Evolutionary conservation across 2,329 filamentous ascomycete genomes (phyloP).

Genomic region (Bipolaris cookei): DNA sequence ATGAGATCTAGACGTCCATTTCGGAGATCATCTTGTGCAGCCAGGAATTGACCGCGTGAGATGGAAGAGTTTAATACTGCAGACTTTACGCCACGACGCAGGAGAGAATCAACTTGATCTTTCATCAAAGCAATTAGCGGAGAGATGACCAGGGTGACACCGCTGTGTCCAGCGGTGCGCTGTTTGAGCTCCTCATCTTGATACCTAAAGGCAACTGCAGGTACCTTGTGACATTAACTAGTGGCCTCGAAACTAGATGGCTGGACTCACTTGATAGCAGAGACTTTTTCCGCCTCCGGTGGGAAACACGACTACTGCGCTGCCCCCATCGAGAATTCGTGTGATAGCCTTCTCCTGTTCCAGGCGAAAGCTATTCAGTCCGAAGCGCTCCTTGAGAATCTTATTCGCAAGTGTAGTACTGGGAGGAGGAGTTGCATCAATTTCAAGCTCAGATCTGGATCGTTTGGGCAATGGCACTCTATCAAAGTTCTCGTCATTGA

Average conservation of each 20-base stretch:
- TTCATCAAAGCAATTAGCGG: constrained; percentile 94
- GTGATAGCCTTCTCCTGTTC: constrained; percentile 56
- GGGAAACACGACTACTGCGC: constrained; percentile 67
- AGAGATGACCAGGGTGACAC: constrained; percentile 89
- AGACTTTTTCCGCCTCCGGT: constrained; percentile 95
- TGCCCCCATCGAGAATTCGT: constrained; percentile 52
- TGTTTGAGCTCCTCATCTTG: constrained; percentile 42
- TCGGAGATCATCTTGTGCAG: constrained; percentile 67
- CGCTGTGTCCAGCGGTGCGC: constrained; percentile 66
- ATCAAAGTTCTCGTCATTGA: background rate
- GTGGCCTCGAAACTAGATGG: background rate
- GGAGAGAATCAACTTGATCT: constrained; percentile 87
- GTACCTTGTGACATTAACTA: constrained; percentile 31
- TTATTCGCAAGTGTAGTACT: constrained; percentile 37
- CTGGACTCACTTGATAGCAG: constrained; percentile 77
- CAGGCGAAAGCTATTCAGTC: constrained; percentile 52
- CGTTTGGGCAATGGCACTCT: constrained; percentile 2
- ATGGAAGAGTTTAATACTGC: constrained; percentile 74
- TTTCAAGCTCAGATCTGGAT: background rate
- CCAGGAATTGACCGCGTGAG: constrained; percentile 62
- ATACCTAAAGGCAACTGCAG: constrained; percentile 53
- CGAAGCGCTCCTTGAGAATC: constrained; percentile 52
- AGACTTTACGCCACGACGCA: constrained; percentile 73
- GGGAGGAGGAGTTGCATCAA: background rate
- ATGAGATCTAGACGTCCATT: constrained; percentile 76